These are phyloP conservation scores for Fragosphaeria purpurea DNA, from an alignment of 2,329 filamentous ascomycete genomes.

Conservation along the genomic window DNA sequence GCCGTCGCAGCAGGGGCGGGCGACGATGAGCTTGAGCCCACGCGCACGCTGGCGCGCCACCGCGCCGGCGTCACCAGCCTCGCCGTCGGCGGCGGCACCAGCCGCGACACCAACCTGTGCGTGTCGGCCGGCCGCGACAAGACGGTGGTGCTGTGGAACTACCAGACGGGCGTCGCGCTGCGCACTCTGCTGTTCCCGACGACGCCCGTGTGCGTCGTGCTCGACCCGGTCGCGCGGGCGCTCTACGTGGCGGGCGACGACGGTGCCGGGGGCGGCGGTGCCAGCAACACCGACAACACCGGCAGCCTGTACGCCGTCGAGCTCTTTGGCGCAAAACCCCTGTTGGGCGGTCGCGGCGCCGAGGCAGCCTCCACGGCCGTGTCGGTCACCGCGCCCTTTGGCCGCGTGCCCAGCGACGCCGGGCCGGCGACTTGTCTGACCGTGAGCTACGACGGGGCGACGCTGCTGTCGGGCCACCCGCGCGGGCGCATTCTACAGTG, in stretches of 20 bases:
- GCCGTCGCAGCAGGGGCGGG: neutral
- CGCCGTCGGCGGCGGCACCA: constrained; percentile 53
- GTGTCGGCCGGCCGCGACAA: constrained; percentile 79
- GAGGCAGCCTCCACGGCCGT: constrained; percentile 48
- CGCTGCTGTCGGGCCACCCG: constrained; percentile 68
- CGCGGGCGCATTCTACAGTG: constrained; percentile 71
- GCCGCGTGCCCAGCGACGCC: constrained; percentile 50
- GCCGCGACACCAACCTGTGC: constrained; percentile 64
- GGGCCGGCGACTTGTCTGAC: constrained; percentile 59
- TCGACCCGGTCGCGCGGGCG: constrained; percentile 77
- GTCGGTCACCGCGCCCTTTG: constrained; percentile 43
- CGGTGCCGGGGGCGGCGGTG: constrained; percentile 29
- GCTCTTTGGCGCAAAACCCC: constrained; percentile 48
- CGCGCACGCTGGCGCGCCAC: constrained; percentile 69
- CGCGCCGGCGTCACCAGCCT: constrained; percentile 61
- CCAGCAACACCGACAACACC: neutral
- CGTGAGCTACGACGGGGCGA: constrained; percentile 73
- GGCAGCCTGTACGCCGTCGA: constrained; percentile 59
- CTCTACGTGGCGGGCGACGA: constrained; percentile 75
- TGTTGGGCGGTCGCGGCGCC: constrained; percentile 42
- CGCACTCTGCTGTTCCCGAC: constrained; percentile 72
- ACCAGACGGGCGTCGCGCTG: constrained; percentile 63
- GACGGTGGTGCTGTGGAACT: constrained; percentile 89
- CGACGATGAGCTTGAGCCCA: constrained; percentile 49
- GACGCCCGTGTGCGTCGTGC: constrained; percentile 58